Conservation (phyloP, 1,284 basidiomycete genomes). For the Cystobasidium sp. region DNA sequence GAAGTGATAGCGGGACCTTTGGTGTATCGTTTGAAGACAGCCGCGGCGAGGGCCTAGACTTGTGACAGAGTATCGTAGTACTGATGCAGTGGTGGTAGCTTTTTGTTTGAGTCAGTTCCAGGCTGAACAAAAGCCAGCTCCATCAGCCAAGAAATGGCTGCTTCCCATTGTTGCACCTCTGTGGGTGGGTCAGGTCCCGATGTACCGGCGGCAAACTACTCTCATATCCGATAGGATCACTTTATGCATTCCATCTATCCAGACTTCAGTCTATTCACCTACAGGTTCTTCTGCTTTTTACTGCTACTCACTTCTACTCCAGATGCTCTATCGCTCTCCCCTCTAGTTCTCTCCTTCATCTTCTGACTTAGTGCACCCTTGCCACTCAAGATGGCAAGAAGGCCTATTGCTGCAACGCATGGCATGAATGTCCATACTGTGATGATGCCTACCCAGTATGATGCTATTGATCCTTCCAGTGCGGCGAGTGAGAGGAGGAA, state of each 20-base stretch:
- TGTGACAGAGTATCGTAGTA: too few species aligned
- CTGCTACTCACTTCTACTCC: conserved; percentile 15
- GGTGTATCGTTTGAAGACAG: neutral
- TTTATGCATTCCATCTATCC: neutral
- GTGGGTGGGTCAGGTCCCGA: too few species aligned
- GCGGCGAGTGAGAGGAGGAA: conserved; percentile 28
- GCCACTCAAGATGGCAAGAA: conserved; percentile 22
- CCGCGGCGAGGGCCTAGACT: too few species aligned
- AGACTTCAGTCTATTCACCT: neutral
- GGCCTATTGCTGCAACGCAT: conserved; percentile 8
- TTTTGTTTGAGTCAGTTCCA: too few species aligned
- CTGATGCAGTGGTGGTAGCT: too few species aligned
- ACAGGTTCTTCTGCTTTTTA: neutral
- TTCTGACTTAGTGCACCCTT: conserved; percentile 30
- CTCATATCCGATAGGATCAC: too few species aligned
- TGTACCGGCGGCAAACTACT: too few species aligned
- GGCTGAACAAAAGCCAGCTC: too few species aligned
- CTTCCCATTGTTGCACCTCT: too few species aligned
- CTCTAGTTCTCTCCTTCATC: conserved; percentile 23
- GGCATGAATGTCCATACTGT: conserved; percentile 43
- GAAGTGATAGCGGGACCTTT: neutral
- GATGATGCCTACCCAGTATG: conserved; percentile 39
- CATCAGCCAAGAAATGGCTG: too few species aligned
- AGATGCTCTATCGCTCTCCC: conserved; percentile 11
- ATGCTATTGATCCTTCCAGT: conserved; percentile 31